Evolutionary conservation across 331 rosid genomes (phyloP).

Genomic region (Malus hybrid): DNA sequence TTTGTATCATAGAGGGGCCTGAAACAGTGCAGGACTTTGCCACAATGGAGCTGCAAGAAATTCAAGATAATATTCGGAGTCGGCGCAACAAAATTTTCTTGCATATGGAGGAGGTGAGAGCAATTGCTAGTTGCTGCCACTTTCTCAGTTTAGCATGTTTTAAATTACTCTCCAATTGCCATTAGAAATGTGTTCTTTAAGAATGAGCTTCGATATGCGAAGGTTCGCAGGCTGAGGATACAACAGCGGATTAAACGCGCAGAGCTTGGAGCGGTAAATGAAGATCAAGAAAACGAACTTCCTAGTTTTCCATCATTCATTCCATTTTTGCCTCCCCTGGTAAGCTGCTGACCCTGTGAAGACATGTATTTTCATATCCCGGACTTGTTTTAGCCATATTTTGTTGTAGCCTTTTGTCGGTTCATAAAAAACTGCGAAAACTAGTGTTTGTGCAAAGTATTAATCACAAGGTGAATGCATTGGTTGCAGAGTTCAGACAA

Average conservation of each 20-base stretch:
- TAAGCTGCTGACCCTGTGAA: conserved; percentile 16
- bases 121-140: neutral
- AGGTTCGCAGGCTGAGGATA: conserved; percentile 97
- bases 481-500: conserved; percentile 77
- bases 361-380: neutral
- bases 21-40: conserved; percentile 86
- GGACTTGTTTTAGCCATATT: neutral
- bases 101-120: conserved; percentile 92
- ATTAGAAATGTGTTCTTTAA: no score
- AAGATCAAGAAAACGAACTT: conserved; percentile 74
- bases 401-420: neutral
- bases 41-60: conserved; percentile 82
- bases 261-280: conserved; percentile 48
- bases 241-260: conserved; percentile 81
- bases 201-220: conserved; percentile 1
- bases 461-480: conserved; percentile 2
- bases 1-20: conserved; percentile 96
- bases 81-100: conserved; percentile 88
- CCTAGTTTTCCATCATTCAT: conserved; percentile 91
- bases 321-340: conserved; percentile 97
- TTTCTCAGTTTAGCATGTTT: neutral
- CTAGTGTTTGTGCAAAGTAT: no score
- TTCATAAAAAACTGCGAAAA: neutral
- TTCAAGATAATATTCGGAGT: conserved; percentile 83
- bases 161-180: no score